These are phyloP conservation scores for Saccharomycopsis sp. DNA, from an alignment of 805 yeast species.

Conservation along the genomic window DNA sequence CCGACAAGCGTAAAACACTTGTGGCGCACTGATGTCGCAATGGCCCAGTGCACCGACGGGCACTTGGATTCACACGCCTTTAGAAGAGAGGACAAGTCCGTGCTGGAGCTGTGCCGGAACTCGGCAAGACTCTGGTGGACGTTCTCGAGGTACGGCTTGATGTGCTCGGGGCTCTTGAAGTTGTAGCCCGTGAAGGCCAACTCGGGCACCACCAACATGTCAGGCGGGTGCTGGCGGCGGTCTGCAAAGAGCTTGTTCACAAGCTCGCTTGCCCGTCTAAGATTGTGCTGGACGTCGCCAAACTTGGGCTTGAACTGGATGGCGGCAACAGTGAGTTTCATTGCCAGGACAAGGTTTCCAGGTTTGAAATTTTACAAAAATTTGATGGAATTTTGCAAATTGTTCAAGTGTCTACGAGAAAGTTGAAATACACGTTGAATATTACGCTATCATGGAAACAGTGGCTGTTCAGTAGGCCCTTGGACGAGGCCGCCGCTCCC, in stretches of 20 bases:
- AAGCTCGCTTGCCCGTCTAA: conserved; percentile 36
- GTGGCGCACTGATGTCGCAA: conserved; percentile 35
- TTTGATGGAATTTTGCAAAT: too few relatives aligned
- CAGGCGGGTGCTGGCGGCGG: conserved; percentile 26
- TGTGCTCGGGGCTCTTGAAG: conserved; percentile 39
- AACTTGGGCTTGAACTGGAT: conserved; percentile 59
- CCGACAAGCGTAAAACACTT: conserved; percentile 69
- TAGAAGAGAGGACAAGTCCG: not conserved
- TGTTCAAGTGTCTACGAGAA: too few relatives aligned
- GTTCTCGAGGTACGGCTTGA: conserved; percentile 50
- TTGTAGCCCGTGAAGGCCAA: conserved; percentile 80
- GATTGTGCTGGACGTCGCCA: conserved; percentile 50
- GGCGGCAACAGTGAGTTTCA: conserved; percentile 10
- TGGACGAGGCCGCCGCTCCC: too few relatives aligned
- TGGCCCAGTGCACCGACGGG: conserved; percentile 48
- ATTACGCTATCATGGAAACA: too few relatives aligned
- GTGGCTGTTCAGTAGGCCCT: too few relatives aligned
- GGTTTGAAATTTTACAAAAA: too few relatives aligned
- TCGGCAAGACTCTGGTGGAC: conserved; percentile 21
- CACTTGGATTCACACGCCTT: conserved; percentile 28
- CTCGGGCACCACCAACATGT: conserved; percentile 75
- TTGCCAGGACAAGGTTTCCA: too few relatives aligned
- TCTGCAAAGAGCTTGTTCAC: conserved; percentile 28
- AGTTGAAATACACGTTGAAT: too few relatives aligned
- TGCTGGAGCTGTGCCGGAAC: not conserved